These are phyloP conservation scores for Stephania yunnanensis DNA, from an alignment of 164 flowering plant species.

Conservation along the genomic window DNA sequence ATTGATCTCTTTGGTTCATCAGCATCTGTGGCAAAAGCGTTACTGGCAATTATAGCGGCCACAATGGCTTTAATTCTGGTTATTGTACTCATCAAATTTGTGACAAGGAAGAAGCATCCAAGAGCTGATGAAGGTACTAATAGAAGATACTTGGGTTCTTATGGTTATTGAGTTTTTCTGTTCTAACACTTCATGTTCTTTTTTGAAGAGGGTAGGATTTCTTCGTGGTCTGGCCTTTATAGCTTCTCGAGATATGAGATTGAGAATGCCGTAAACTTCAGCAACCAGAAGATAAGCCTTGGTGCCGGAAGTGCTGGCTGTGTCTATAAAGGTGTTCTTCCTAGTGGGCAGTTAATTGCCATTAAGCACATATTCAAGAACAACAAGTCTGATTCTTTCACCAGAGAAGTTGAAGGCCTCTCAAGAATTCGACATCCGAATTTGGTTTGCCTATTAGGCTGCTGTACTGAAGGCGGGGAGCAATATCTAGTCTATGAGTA, in stretches of 20 bases:
- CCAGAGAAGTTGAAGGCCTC: constrained; percentile 57
- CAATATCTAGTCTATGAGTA: constrained; percentile 63
- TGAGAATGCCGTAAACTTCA: constrained; percentile 43
- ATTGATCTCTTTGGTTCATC: constrained; percentile 12
- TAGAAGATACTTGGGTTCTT: neutral
- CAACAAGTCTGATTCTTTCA: constrained; percentile 46
- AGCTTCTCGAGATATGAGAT: constrained; percentile 61
- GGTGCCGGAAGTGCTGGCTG: constrained; percentile 70
- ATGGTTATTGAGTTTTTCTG: neutral
- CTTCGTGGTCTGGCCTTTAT: constrained; percentile 53
- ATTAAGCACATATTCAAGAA: constrained; percentile 54
- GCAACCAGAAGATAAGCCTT: constrained; percentile 29
- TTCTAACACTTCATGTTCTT: neutral
- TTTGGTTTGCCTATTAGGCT: constrained; percentile 61
- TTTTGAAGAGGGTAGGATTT: constrained; percentile 17
- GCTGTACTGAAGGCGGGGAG: constrained; percentile 55
- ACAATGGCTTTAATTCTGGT: constrained; percentile 21
- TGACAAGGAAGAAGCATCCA: constrained; percentile 25
- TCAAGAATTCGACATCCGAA: constrained; percentile 60
- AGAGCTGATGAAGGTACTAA: constrained; percentile 16
- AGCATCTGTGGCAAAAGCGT: constrained; percentile 34
- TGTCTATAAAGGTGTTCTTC: constrained; percentile 62
- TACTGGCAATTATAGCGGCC: constrained; percentile 29
- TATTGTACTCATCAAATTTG: constrained; percentile 38
- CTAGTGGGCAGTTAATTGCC: constrained; percentile 69